Percentiles rank a stretch among this genome's conserved stretches.
Evolutionary conservation across 306 rosid genomes (phyloP).

Genomic region (Castanopsis chinensis): DNA sequence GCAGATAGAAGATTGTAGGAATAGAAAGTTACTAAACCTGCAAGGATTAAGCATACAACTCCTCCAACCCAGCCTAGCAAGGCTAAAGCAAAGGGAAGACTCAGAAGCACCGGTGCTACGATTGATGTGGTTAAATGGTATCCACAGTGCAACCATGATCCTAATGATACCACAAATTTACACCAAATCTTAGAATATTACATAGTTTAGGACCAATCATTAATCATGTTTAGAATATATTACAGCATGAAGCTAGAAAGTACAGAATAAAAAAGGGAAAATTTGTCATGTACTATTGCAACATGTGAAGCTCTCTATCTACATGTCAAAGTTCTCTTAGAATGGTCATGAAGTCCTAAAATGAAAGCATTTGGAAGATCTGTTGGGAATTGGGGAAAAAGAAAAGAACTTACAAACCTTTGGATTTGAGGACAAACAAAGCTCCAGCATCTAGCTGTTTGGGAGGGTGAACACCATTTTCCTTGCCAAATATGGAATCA

Average conservation of each 20-base stretch:
- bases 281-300: not conserved
- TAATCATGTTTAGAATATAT: not conserved
- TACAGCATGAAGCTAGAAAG: not conserved
- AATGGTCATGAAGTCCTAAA: not conserved
- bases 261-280: not conserved
- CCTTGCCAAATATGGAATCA: slow-evolving; percentile 32
- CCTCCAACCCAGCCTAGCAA: slow-evolving; percentile 49
- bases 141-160: slow-evolving; percentile 52
- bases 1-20: slow-evolving; percentile 43
- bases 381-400: not conserved
- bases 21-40: slow-evolving; percentile 37
- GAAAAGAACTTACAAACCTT: slow-evolving; percentile 38
- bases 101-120: slow-evolving; percentile 32
- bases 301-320: not conserved
- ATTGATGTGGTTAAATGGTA: slow-evolving; percentile 49
- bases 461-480: slow-evolving; percentile 31
- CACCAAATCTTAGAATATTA: not conserved
- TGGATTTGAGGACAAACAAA: slow-evolving; percentile 69
- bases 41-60: slow-evolving; percentile 23
- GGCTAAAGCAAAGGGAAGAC: slow-evolving; percentile 37
- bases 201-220: not conserved
- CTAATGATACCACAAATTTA: slow-evolving; percentile 12
- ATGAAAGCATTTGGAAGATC: not conserved
- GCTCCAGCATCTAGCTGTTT: slow-evolving; percentile 73
- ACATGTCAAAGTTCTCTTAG: not conserved